phyloP scores from a whole-genome alignment of 2,329 filamentous ascomycete genomes.

The Fusarium staphyleae region DNA sequence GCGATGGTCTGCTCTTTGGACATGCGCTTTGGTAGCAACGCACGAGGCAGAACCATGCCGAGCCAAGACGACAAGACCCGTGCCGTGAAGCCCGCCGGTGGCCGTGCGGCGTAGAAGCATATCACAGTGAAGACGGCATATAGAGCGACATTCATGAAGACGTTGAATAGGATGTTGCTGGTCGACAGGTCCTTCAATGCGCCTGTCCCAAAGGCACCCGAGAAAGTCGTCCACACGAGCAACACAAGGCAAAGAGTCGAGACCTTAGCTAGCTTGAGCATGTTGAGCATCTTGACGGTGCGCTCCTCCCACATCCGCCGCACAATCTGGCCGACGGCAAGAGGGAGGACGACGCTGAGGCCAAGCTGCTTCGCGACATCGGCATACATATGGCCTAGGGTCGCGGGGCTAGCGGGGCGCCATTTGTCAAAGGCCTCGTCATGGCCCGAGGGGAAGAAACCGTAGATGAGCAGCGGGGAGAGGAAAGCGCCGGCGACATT shows the following conservation, averaged over 20 bases:
- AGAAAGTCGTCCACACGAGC: conserved; percentile 69
- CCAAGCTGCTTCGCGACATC: conserved; percentile 73
- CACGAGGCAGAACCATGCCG: conserved; percentile 47
- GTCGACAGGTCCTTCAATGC: conserved; percentile 65
- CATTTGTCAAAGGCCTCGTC: conserved; percentile 62
- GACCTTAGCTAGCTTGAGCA: conserved; percentile 59
- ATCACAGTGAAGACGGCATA: conserved; percentile 69
- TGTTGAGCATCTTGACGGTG: conserved; percentile 61
- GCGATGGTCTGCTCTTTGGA: conserved; percentile 69
- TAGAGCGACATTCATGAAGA: conserved; percentile 71
- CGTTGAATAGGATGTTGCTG: conserved; percentile 69
- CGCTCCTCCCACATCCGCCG: conserved; percentile 58
- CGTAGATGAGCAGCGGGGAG: conserved; percentile 68
- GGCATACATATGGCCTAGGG: conserved; percentile 68
- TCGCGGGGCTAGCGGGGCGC: conserved; percentile 59
- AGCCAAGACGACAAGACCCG: conserved; percentile 35
- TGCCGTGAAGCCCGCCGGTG: conserved; percentile 44
- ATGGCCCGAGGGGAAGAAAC: conserved; percentile 59
- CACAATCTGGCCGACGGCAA: conserved; percentile 67
- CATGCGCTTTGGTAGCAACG: conserved; percentile 59
- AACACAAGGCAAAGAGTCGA: conserved; percentile 57
- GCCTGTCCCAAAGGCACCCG: conserved; percentile 68
- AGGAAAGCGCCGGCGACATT: conserved; percentile 74
- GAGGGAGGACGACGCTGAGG: conserved; percentile 69
- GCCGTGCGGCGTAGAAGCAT: conserved; percentile 61